Percentiles rank a stretch among this genome's conserved stretches.
phyloP scores from a whole-genome alignment of 441 rosid species.

The Bocquillonia castaneifolia region DNA sequence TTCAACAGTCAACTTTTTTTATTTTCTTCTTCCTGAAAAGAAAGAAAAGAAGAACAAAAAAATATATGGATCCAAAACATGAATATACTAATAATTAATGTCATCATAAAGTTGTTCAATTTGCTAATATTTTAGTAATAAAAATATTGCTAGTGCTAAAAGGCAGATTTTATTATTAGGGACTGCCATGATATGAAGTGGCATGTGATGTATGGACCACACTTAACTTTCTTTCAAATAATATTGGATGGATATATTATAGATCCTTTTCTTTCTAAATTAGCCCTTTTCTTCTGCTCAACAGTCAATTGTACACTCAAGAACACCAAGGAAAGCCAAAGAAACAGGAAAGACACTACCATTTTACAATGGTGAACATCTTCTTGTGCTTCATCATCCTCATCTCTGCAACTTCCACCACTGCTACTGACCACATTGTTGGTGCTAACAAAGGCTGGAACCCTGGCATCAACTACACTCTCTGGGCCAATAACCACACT shows the following conservation, averaged over 20 bases:
- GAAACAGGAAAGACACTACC: background rate
- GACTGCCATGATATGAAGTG: background rate
- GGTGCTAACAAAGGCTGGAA: conserved; percentile 86
- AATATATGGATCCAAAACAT: background rate
- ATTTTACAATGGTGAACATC: conserved; percentile 11
- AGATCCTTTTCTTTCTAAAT: background rate
- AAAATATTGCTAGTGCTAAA: background rate
- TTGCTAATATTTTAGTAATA: background rate
- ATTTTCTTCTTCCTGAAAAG: no score
- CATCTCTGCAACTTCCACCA: conserved; percentile 26
- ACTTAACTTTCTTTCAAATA: conserved; percentile 3
- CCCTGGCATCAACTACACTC: conserved; percentile 65
- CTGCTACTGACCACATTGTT: conserved; percentile 76
- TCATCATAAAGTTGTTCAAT: background rate
- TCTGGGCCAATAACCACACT: conserved; percentile 66
- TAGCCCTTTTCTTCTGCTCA: background rate
- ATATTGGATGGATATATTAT: background rate
- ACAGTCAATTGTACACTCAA: background rate
- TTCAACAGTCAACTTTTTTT: background rate
- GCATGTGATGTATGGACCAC: conserved; percentile 16
- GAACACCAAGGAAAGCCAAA: background rate
- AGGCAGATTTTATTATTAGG: background rate
- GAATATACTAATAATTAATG: background rate
- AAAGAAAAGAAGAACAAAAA: no score
- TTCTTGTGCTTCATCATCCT: conserved; percentile 25